Conservation (phyloP, 1,284 basidiomycete genomes). For the Psilocybe mexicana region DNA sequence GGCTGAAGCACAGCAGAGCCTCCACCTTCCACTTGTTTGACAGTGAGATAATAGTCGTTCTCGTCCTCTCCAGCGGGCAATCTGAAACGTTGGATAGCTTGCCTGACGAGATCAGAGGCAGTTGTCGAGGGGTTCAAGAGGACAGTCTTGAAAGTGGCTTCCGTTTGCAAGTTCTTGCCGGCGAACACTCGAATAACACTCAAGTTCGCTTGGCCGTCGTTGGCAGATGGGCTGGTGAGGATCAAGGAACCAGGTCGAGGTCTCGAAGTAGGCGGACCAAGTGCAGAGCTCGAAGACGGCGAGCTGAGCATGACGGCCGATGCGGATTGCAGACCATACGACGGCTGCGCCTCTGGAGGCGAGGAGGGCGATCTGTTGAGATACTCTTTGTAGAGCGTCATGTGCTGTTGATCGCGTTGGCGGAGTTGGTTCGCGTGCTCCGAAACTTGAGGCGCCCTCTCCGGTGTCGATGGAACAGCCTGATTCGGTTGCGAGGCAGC, state of each 20-base stretch:
- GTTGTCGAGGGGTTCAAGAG: conserved; percentile 87
- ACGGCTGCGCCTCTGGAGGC: conserved; percentile 69
- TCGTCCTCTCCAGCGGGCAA: conserved; percentile 65
- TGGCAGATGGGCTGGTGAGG: conserved; percentile 52
- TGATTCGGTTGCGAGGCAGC: conserved; percentile 20
- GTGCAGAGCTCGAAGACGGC: conserved; percentile 45
- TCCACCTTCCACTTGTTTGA: conserved; percentile 86
- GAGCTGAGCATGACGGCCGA: conserved; percentile 54
- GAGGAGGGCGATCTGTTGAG: conserved; percentile 79
- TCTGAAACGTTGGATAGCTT: conserved; percentile 93
- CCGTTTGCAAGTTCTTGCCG: conserved; percentile 83
- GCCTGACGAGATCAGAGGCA: conserved; percentile 80
- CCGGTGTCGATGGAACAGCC: conserved; percentile 30
- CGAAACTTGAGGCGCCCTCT: conserved; percentile 36
- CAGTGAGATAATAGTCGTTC: conserved; percentile 83
- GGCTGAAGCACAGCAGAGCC: conserved; percentile 74
- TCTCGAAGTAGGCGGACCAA: conserved; percentile 52
- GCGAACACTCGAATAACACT: conserved; percentile 96
- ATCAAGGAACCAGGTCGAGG: conserved; percentile 74
- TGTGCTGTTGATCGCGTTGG: conserved; percentile 84
- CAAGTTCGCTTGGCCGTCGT: conserved; percentile 78
- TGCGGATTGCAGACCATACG: conserved; percentile 68
- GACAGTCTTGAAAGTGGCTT: conserved; percentile 98
- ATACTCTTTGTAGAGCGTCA: conserved; percentile 84
- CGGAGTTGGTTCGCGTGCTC: conserved; percentile 65